Evolutionary conservation across 257 asterid species (phyloP).

Genomic region (Nicotiana knightiana): DNA sequence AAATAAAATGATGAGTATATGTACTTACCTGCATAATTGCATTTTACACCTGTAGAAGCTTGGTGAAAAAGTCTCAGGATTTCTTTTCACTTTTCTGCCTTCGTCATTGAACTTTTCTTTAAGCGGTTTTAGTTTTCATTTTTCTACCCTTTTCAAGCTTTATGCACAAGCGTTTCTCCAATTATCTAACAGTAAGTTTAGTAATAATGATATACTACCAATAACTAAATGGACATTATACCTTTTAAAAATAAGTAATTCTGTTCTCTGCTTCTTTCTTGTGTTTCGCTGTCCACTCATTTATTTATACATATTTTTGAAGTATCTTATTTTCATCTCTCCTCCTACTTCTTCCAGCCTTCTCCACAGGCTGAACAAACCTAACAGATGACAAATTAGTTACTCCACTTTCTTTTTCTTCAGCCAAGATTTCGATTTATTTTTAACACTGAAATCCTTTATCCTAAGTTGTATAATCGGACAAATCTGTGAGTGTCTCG

Average conservation of each 20-base stretch:
- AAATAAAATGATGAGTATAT: not conserved
- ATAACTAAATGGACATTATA: no score
- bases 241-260: not conserved
- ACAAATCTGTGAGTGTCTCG: not conserved
- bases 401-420: not conserved
- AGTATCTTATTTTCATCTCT: not conserved
- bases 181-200: no score
- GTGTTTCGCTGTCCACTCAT: conserved; percentile 4
- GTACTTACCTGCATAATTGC: not conserved
- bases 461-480: not conserved
- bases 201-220: no score
- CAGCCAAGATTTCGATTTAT: not conserved
- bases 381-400: not conserved
- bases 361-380: not conserved
- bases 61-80: not conserved
- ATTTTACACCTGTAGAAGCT: not conserved
- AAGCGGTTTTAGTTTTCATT: not conserved
- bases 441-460: not conserved
- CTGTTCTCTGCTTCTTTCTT: not conserved
- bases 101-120: not conserved
- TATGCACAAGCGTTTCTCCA: not conserved
- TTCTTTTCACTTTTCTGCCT: not conserved
- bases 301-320: not conserved
- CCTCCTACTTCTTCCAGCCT: not conserved
- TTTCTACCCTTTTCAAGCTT: not conserved